phyloP scores from a whole-genome alignment of 129 eudicot genomes.

The Centella asiatica region DNA sequence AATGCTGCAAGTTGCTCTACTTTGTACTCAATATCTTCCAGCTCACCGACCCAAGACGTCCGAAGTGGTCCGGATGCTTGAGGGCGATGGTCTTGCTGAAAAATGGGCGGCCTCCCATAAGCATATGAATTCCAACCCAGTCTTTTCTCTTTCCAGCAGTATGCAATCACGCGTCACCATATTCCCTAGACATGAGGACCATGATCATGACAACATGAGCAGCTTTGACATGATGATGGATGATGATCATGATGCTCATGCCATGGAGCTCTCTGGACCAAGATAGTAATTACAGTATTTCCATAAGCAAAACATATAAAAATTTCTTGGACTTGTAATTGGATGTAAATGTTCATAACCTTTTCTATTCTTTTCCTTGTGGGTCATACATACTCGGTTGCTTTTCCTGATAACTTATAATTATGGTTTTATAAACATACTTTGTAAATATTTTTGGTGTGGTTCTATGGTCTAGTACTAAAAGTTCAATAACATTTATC shows the following conservation, averaged over 20 bases:
- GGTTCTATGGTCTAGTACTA: no score
- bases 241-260: conserved; percentile 72
- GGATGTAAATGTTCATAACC: no score
- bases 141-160: conserved; percentile 15
- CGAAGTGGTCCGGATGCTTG: conserved; percentile 87
- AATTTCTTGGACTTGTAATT: no score
- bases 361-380: no score
- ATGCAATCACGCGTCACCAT: conserved; percentile 11
- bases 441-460: no score
- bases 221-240: conserved; percentile 75
- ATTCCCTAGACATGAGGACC: conserved; percentile 25
- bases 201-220: conserved; percentile 62
- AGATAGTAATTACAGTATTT: conserved; percentile 39
- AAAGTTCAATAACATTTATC: no score
- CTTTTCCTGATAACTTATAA: no score
- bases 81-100: conserved; percentile 91
- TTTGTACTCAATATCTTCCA: conserved; percentile 78
- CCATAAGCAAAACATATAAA: no score
- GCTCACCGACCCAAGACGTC: conserved; percentile 86
- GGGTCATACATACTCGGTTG: no score
- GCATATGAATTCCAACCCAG: conserved; percentile 29
- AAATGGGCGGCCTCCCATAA: conserved; percentile 89
- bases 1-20: conserved; percentile 80
- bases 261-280: conserved; percentile 96
- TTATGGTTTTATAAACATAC: no score